Base-by-base conservation (phyloP, 768 basidiomycete species). In the Gymnopilus dilepis region DNA sequence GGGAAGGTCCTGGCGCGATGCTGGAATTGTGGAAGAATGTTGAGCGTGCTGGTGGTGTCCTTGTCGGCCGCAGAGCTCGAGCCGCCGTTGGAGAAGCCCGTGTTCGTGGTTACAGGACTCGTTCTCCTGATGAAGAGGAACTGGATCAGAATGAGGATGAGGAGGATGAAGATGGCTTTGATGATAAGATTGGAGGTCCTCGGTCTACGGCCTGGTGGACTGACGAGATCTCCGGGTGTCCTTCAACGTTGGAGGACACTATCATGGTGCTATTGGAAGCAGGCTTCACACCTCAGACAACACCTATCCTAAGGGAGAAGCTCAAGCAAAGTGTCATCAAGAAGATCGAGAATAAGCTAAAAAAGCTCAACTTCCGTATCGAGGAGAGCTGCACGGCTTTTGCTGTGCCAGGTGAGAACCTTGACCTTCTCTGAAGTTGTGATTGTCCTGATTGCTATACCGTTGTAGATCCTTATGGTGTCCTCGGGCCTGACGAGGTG, bases 181-280 rank as follows among this genome's bases (percentile, higher is more conserved):
- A 72, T 15, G 73, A 76, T 13, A 64, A 64, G 6, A 64, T 65
- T 1, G 62, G 8, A 72, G 74, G 40, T 81, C 64, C 63, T 8
- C 72, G 74, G 3, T 89, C 87, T 6, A 73, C 76, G n/a, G 85
- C 89, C 1, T 90, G 88, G 88, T 90, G 87, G 86, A 76, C 75
- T 12, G 89, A 91, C 61, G 77, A 83, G 12, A 74, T 84, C 19
- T 87, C 86, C 43, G 89, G 84, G 6, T 80, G 78, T 48, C 89
- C 89, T 0, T 89, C 88, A 0, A 70, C 76, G 19, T 74, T 90
- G 1, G 87, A 86, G 65, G 89, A 90, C 63, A 89, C 87, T 0
- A 74, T 79, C 22, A 74, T 90, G 76, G 70, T 72, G 1, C 72
- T 90, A 6, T 70, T 90, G 0, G 86, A 85, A 67, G 69, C 86